These are phyloP conservation scores for Mucor indicus DNA, from an alignment of 371 early-diverging fungal species.

Conservation along the genomic window DNA sequence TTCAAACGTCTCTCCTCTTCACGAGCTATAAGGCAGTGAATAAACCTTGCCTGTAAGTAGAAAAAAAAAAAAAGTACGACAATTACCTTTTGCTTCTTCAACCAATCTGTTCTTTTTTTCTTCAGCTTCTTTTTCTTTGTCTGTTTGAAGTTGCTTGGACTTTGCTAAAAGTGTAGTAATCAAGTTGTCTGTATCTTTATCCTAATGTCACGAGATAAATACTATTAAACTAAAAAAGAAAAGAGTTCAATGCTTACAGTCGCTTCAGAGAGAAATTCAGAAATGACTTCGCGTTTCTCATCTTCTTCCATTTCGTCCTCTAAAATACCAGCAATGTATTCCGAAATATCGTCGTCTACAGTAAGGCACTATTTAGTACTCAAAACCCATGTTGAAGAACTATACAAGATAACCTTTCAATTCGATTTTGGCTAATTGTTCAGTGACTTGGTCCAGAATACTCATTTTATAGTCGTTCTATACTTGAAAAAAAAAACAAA, in stretches of 20 bases:
- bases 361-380: background rate
- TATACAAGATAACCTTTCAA: conserved; percentile 19
- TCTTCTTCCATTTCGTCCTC: conserved; percentile 54
- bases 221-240: background rate
- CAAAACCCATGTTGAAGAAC: background rate
- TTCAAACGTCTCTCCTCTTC: conserved; percentile 22
- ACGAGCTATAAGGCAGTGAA: conserved; percentile 12
- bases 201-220: conserved; percentile 12
- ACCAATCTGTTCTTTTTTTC: conserved; percentile 35
- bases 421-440: conserved; percentile 21
- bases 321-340: conserved; percentile 57
- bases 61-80: background rate
- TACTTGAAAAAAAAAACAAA: too few relatives aligned
- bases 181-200: conserved; percentile 33
- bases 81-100: conserved; percentile 43
- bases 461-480: too few relatives aligned
- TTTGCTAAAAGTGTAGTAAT: conserved; percentile 31
- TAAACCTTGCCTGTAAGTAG: too few relatives aligned
- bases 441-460: conserved; percentile 26
- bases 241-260: conserved; percentile 23
- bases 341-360: conserved; percentile 46
- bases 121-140: conserved; percentile 31
- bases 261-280: conserved; percentile 51
- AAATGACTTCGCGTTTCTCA: conserved; percentile 56
- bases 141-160: conserved; percentile 37